phyloP scores from a whole-genome alignment of 805 yeast genomes.

The Wickerhamiella brachini region DNA sequence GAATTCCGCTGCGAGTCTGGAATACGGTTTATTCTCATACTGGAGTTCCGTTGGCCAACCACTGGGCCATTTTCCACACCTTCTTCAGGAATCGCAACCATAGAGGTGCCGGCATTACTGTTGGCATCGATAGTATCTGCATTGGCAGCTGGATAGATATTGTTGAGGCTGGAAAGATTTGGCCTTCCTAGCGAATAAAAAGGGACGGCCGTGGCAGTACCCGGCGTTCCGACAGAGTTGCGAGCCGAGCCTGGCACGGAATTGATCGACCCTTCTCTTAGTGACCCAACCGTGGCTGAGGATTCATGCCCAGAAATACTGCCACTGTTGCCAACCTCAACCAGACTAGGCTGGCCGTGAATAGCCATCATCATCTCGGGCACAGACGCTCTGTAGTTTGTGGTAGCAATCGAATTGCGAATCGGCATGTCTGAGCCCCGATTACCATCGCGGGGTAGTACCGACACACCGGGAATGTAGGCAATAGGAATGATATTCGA shows the following conservation, averaged over 20 bases:
- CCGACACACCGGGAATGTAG: slow-evolving; percentile 79
- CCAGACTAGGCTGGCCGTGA: slow-evolving; percentile 58
- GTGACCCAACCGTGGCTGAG: slow-evolving; percentile 48
- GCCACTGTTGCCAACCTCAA: slow-evolving; percentile 23
- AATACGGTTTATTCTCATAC: neutral
- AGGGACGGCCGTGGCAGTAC: neutral
- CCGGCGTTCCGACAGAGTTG: neutral
- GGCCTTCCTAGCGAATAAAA: slow-evolving; percentile 2
- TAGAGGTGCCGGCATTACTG: slow-evolving; percentile 6
- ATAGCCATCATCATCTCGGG: slow-evolving; percentile 48
- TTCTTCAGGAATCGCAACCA: slow-evolving; percentile 10
- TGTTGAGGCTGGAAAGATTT: slow-evolving; percentile 1
- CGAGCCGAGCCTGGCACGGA: neutral
- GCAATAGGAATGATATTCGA: slow-evolving; percentile 85
- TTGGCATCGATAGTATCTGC: slow-evolving; percentile 6
- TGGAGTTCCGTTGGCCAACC: neutral
- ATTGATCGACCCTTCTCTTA: neutral
- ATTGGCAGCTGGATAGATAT: neutral
- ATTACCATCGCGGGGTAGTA: slow-evolving; percentile 13
- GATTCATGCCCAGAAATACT: slow-evolving; percentile 23
- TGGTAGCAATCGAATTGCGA: slow-evolving; percentile 28
- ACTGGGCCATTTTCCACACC: slow-evolving; percentile 1
- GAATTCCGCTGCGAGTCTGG: neutral
- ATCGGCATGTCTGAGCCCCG: slow-evolving; percentile 16
- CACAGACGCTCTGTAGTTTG: slow-evolving; percentile 31